phyloP scores from a whole-genome alignment of 1,284 basidiomycete species.

The Sanguinoderma infundibulare region DNA sequence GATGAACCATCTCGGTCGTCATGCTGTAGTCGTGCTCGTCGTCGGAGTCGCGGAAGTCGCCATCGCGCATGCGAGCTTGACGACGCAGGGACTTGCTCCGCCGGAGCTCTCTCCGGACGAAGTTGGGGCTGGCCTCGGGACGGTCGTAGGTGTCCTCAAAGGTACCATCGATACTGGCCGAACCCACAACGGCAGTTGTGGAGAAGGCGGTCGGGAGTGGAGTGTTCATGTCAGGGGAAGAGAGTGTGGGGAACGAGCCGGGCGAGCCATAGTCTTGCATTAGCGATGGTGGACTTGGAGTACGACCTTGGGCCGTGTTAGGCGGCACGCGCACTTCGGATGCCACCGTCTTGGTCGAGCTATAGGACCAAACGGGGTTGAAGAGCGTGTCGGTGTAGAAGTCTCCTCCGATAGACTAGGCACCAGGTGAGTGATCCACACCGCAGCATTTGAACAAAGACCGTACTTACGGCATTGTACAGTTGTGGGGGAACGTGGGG shows the following conservation, averaged over 20 bases:
- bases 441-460: no score
- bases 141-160: conserved; percentile 18
- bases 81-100: conserved; percentile 8
- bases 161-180: conserved; percentile 5
- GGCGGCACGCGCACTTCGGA: neutral
- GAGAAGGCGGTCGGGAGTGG: conserved; percentile 17
- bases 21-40: conserved; percentile 7
- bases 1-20: neutral
- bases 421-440: neutral
- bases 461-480: neutral
- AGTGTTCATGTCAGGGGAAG: neutral
- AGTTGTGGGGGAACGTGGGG: neutral
- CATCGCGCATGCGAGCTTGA: conserved; percentile 16
- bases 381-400: conserved; percentile 1
- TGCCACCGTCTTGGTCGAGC: no score
- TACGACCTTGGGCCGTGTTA: neutral
- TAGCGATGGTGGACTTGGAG: conserved; percentile 9
- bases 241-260: conserved; percentile 7
- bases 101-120: conserved; percentile 7
- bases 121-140: conserved; percentile 11
- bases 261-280: conserved; percentile 6
- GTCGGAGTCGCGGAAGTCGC: conserved; percentile 15
- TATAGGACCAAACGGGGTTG: neutral
- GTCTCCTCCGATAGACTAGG: neutral
- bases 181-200: conserved; percentile 14